A percentile compares a stretch with the other conserved stretches of the same genome.
Evolutionary conservation across 1,139 yeast species (phyloP).

Genomic region (Wickerhamomyces sp.): DNA sequence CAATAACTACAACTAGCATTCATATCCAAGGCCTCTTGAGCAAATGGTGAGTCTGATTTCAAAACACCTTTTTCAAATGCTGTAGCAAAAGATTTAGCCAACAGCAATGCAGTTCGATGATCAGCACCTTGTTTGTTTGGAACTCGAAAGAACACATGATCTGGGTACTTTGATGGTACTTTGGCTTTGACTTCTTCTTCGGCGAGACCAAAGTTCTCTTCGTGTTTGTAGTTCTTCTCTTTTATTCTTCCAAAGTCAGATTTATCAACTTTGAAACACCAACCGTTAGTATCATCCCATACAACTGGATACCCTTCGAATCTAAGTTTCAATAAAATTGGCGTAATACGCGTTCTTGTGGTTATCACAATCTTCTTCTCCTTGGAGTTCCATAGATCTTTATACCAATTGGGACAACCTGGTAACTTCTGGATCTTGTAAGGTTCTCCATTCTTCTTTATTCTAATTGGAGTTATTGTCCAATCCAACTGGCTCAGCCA

Average conservation of each 20-base stretch:
- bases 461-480: constrained; percentile 56
- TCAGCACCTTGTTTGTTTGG: constrained; percentile 88
- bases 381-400: constrained; percentile 55
- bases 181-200: constrained; percentile 29
- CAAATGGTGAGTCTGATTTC: constrained; percentile 67
- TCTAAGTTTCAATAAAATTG: constrained; percentile 65
- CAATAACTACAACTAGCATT: constrained; percentile 86
- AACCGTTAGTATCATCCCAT: constrained; percentile 79
- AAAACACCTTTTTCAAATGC: constrained; percentile 72
- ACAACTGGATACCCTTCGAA: constrained; percentile 85
- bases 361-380: constrained; percentile 50
- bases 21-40: constrained; percentile 70
- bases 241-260: constrained; percentile 36
- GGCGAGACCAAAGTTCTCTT: constrained; percentile 28
- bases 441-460: constrained; percentile 71
- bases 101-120: constrained; percentile 69
- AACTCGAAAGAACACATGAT: constrained; percentile 48
- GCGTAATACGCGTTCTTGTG: constrained; percentile 70
- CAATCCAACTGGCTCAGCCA: constrained; percentile 92
- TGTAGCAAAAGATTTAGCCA: constrained; percentile 70
- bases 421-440: constrained; percentile 78
- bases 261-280: constrained; percentile 71
- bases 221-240: constrained; percentile 44
- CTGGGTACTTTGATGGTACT: constrained; percentile 6
- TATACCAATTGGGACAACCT: constrained; percentile 94